These are phyloP conservation scores for Phytophthora pini DNA, from an alignment of 352 stramenopile species.

Conservation along the genomic window DNA sequence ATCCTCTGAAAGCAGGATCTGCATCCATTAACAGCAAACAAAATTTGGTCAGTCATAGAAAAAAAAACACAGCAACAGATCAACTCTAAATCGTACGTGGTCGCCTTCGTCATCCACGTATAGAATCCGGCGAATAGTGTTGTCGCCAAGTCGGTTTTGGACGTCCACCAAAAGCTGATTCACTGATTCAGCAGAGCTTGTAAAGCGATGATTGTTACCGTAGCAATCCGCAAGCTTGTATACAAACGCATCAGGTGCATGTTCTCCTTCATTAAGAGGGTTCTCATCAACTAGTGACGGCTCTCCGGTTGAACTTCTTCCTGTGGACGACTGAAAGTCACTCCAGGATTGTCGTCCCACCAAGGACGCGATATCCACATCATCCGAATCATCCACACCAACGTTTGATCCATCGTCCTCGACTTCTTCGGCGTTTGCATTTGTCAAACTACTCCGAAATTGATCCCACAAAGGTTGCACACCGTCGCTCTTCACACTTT, in stretches of 20 bases:
- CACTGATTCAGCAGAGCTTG: conserved; percentile 78
- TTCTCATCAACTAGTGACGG: conserved; percentile 35
- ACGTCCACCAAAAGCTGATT: conserved; percentile 77
- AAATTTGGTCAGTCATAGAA: conserved; percentile 4
- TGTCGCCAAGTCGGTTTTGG: conserved; percentile 72
- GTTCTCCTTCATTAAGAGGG: conserved; percentile 35
- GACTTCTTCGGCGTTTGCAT: conserved; percentile 45
- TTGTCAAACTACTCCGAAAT: conserved; percentile 66
- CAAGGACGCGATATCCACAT: conserved; percentile 37
- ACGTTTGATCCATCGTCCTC: conserved; percentile 46
- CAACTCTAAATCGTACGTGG: conserved; percentile 45
- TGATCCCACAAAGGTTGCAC: conserved; percentile 82
- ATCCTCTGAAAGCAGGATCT: conserved; percentile 83
- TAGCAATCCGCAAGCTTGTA: conserved; percentile 87
- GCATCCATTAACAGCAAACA: conserved; percentile 8
- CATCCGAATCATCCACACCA: conserved; percentile 39
- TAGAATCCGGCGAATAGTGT: conserved; percentile 78
- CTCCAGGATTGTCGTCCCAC: conserved; percentile 53
- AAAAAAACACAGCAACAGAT: background rate
- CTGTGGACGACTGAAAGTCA: conserved; percentile 50
- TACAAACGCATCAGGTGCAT: conserved; percentile 67
- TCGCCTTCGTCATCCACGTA: conserved; percentile 88
- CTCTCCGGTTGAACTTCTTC: conserved; percentile 34
- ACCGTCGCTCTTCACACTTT: conserved; percentile 66
- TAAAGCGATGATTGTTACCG: conserved; percentile 87